phyloP scores from a whole-genome alignment of 2,329 filamentous ascomycete species.

The Claviceps citrina region DNA sequence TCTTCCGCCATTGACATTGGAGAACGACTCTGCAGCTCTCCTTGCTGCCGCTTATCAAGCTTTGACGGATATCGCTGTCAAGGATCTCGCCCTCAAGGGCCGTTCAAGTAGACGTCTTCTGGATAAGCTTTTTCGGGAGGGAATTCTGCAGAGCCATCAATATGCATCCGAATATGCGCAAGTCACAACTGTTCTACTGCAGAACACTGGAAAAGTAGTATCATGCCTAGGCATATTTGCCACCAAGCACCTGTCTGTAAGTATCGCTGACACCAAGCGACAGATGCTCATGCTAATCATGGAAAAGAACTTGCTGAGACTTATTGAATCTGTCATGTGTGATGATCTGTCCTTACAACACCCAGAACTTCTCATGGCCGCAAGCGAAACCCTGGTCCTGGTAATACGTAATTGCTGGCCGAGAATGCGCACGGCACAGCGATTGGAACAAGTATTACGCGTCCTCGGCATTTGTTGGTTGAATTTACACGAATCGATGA shows the following conservation, averaged over 20 bases:
- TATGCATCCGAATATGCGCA: conserved; percentile 43
- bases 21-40: conserved; percentile 50
- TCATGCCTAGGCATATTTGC: conserved; percentile 43
- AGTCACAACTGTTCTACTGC: conserved; percentile 42
- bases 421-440: conserved; percentile 36
- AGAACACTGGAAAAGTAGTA: conserved; percentile 33
- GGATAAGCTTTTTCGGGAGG: conserved; percentile 39
- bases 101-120: conserved; percentile 25
- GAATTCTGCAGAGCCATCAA: conserved; percentile 37
- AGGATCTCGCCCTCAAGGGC: conserved; percentile 13
- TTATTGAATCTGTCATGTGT: conserved; percentile 48
- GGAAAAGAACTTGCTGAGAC: conserved; percentile 47
- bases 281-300: background rate
- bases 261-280: conserved; percentile 5
- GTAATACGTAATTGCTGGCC: conserved; percentile 55
- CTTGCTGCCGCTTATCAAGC: conserved; percentile 51
- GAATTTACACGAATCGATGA: conserved; percentile 28
- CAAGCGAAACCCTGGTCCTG: conserved; percentile 36
- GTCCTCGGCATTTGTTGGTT: conserved; percentile 49
- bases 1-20: conserved; percentile 62
- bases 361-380: conserved; percentile 36
- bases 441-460: conserved; percentile 49
- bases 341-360: conserved; percentile 51
- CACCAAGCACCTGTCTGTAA: conserved; percentile 52
- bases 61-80: conserved; percentile 40